phyloP scores from a whole-genome alignment of 2,329 filamentous ascomycete genomes.

The Claviceps maximensis region DNA sequence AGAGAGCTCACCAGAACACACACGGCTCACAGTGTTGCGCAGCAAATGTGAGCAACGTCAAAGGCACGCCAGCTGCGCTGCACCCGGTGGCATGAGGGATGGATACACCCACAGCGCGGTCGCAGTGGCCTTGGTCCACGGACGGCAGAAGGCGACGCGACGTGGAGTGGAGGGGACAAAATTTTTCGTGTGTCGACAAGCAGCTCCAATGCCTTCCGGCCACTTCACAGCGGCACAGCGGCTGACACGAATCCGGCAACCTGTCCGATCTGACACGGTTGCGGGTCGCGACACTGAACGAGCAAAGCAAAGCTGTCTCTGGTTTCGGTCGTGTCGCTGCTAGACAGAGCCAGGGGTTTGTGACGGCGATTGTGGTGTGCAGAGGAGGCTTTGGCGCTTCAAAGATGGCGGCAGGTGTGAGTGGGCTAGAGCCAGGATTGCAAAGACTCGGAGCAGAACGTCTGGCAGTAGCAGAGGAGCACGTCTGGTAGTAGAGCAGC shows the following conservation, averaged over 20 bases:
- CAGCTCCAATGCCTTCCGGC: constrained; percentile 6
- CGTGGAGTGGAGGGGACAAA: constrained; percentile 18
- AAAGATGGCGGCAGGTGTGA: constrained; percentile 3
- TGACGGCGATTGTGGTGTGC: neutral
- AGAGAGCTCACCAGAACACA: neutral
- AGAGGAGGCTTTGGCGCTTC: neutral
- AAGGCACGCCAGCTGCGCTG: neutral
- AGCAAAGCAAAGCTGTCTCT: neutral
- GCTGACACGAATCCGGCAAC: constrained; percentile 4
- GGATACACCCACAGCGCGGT: constrained; percentile 2
- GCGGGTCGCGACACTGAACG: constrained; percentile 7
- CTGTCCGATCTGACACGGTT: constrained; percentile 5
- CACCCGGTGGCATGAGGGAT: neutral
- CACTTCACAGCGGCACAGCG: constrained; percentile 6
- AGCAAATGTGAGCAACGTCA: neutral
- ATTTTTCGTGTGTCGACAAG: constrained; percentile 18
- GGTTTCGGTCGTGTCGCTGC: neutral
- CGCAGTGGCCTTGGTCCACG: constrained; percentile 10
- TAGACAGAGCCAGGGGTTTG: constrained; percentile 1
- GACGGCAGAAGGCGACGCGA: constrained; percentile 10
- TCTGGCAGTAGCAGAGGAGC: neutral
- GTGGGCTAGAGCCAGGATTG: constrained; percentile 6
- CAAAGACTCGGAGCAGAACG: neutral
- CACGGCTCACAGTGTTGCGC: neutral
- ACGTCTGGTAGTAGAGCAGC: neutral